phyloP scores from a whole-genome alignment of 805 yeast genomes.

The Yarrowia sp. region DNA sequence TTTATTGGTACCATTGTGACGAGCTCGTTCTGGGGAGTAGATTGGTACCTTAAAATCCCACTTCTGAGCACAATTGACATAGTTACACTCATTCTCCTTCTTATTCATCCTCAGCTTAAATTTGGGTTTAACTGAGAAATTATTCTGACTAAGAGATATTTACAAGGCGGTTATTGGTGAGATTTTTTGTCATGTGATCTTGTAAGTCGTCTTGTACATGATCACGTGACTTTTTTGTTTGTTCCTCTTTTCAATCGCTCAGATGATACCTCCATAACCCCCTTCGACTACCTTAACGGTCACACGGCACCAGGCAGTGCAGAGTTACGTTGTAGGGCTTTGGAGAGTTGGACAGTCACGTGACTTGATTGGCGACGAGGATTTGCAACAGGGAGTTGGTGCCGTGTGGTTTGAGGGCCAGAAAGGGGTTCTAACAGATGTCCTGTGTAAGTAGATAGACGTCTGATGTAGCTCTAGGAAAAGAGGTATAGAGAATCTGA shows the following conservation, averaged over 20 bases:
- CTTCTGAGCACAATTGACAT: not conserved
- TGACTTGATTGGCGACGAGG: not conserved
- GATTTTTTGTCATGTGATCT: too few relatives aligned
- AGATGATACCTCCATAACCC: too few relatives aligned
- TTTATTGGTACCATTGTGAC: not conserved
- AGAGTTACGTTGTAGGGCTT: not conserved
- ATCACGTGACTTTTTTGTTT: not conserved
- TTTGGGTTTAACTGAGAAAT: conserved; percentile 8
- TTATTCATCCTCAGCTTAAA: not conserved
- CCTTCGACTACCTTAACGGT: not conserved
- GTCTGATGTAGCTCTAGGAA: too few relatives aligned
- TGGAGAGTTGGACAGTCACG: not conserved
- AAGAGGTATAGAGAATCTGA: too few relatives aligned
- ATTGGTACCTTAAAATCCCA: not conserved
- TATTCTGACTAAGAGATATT: not conserved
- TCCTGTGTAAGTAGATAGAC: too few relatives aligned
- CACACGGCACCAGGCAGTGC: conserved; percentile 28
- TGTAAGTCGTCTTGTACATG: too few relatives aligned
- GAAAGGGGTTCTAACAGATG: too few relatives aligned
- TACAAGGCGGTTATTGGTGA: not conserved
- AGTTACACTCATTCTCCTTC: not conserved
- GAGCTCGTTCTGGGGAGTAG: too few relatives aligned
- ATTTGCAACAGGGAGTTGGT: too few relatives aligned
- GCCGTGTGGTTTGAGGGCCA: too few relatives aligned
- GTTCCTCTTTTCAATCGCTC: not conserved